These are phyloP conservation scores for Chytriomyces sp. DNA, from an alignment of 192 early-diverging fungal genomes.

Conservation along the genomic window DNA sequence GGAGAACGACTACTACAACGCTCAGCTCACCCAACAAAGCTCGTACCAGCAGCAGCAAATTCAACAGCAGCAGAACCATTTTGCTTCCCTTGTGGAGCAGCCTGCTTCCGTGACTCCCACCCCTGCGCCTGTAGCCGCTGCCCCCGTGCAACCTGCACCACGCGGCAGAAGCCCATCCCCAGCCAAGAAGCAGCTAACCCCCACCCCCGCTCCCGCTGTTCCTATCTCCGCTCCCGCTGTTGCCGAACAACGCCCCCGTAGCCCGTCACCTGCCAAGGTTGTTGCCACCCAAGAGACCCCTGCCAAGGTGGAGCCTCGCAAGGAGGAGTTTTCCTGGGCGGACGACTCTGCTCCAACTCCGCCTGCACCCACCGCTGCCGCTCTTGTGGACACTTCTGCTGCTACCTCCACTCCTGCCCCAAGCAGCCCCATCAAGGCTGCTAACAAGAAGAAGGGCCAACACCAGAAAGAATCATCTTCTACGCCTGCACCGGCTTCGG, in stretches of 20 bases:
- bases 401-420: background rate
- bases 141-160: conserved; percentile 27
- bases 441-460: conserved; percentile 18
- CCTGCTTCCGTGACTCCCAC: conserved; percentile 26
- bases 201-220: conserved; percentile 27
- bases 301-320: conserved; percentile 8
- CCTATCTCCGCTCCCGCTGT: conserved; percentile 33
- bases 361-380: conserved; percentile 1
- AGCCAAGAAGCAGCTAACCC: conserved; percentile 19
- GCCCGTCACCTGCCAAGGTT: conserved; percentile 4
- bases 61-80: background rate
- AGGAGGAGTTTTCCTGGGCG: conserved; percentile 14
- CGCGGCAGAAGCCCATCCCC: background rate
- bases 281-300: background rate
- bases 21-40: background rate
- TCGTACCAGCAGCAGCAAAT: conserved; percentile 5
- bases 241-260: conserved; percentile 4
- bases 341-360: conserved; percentile 19
- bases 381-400: background rate
- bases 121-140: conserved; percentile 29
- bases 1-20: conserved; percentile 23
- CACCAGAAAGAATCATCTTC: background rate
- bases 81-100: too few relatives aligned
- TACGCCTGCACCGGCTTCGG: conserved; percentile 4
- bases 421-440: conserved; percentile 6